Base-by-base conservation (phyloP, 768 basidiomycete genomes). In the Sarcodon sp. region DNA sequence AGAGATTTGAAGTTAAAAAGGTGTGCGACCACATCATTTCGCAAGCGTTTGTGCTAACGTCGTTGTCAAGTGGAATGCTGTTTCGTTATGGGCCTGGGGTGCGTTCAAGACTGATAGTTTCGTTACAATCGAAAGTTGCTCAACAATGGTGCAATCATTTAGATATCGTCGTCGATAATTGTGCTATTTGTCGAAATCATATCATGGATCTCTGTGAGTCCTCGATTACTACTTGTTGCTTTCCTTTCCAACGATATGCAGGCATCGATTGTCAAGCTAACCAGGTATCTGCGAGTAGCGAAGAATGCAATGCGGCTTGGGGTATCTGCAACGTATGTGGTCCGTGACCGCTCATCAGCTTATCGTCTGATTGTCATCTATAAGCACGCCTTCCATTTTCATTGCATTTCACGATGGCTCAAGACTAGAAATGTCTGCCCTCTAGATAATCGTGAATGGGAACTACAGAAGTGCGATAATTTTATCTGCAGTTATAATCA, bases 251-350 rank as follows among this genome's bases (percentile, higher is more conserved):
- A 43, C 47, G 46, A 32, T 43, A 38, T 27, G 4, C 53, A 99
- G 94, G 96, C 70, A 99, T 99, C 63, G 96, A 99, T 63, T 99
- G 96, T 64, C 96, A 99, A 64, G 96, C 96, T 39, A 98, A 99
- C 64, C 96, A 98, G 63, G 88, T 93, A 4, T 96, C 92, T 27
- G 89, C 93, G 11, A 91, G 91, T 7, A 90, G 83, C 56, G 94
- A 98, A 58, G 94, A 94, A 61, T 93, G 91, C 60, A 97, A 94
- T 49, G 93, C 93, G 2, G 94, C 94, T 2, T 99, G 96, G 96
- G 96, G 96, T 44, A 92, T 94, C 44, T 99, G 96, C 65, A 99
- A 99, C 63, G 94, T 94, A 59, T 35, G 78, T 64, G 35, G 33
- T 43, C 35, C 31, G n/a, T 27, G 4, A 15, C 39, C 39, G 39